Percentiles rank a stretch among this genome's conserved stretches.
phyloP scores from a whole-genome alignment of 2,329 filamentous ascomycete genomes.

The Ramularia collo-cygni region DNA sequence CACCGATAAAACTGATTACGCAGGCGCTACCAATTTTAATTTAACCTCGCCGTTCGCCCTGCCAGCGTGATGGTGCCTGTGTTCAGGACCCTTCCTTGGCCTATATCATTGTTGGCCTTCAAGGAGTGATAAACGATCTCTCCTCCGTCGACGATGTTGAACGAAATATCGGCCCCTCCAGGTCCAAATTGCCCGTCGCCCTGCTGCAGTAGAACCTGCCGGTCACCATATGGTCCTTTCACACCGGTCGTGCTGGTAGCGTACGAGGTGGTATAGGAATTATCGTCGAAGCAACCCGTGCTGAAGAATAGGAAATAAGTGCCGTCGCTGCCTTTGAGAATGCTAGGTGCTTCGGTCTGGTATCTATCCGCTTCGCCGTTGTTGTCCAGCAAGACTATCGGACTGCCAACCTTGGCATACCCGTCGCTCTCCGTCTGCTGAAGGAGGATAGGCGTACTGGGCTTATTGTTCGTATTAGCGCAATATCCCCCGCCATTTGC shows the following conservation, averaged over 20 bases:
- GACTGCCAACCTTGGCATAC: slow-evolving; percentile 14
- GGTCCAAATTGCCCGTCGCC: slow-evolving; percentile 17
- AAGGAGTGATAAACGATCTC: slow-evolving; percentile 16
- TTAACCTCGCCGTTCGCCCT: neutral
- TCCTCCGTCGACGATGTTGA: slow-evolving; percentile 4
- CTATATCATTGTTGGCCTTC: slow-evolving; percentile 29
- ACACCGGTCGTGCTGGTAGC: slow-evolving; percentile 14
- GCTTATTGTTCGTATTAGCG: slow-evolving; percentile 29
- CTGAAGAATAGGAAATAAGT: slow-evolving; percentile 23
- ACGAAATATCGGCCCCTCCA: slow-evolving; percentile 17
- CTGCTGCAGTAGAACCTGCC: slow-evolving; percentile 18
- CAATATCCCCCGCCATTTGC: slow-evolving; percentile 34
- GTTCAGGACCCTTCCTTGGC: neutral
- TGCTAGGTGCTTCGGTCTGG: slow-evolving; percentile 18
- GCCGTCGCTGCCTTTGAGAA: slow-evolving; percentile 14
- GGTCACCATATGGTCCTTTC: slow-evolving; percentile 17
- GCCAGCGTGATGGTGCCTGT: neutral
- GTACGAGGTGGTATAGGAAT: slow-evolving; percentile 21
- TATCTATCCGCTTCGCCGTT: slow-evolving; percentile 17
- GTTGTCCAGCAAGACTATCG: slow-evolving; percentile 18
- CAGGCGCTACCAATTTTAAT: too few species aligned
- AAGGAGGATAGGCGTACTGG: slow-evolving; percentile 51
- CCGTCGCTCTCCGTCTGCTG: slow-evolving; percentile 48
- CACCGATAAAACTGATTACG: too few species aligned
- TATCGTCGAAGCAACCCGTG: slow-evolving; percentile 17